Base-by-base conservation (phyloP, 495 filamentous ascomycete species). In the Opeltia flavorubescens region DNA sequence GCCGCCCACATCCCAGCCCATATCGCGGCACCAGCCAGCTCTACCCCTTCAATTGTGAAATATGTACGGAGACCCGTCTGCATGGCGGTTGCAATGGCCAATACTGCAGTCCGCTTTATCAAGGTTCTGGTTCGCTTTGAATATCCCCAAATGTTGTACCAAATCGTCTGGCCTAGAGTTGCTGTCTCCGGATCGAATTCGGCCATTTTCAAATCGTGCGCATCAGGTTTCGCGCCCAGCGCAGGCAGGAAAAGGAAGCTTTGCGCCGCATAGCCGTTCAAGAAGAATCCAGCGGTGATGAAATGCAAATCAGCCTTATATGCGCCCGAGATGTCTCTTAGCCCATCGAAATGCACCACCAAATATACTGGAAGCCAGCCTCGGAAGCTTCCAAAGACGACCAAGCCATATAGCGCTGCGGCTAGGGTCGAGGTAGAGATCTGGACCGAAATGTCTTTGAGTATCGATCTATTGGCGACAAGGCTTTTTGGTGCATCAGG, bases 201-300 rank as follows among this genome's bases (percentile, higher is more conserved):
- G 13, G 49, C 44, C 3, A 30, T 48, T 20, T 57, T 46, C 42
- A 59, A 49, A 42, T 66, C 64, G 40, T 68, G 57, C 26, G 57
- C 50, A 12, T 57, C 47, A 5, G 65, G 59, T 13, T 55, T 56
- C 20, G 63, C 67, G 3, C 72, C 72, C 2, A 72, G 66, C 11
- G 76, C 76, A 50, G 78, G 84, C 25, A 77, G 78, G 57, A 93
- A 89, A 46, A 94, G 73, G 59, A 93, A 86, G 39, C 70, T 69
- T 36, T 73, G 69, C 21, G 79, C 78, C 1, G 84, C 82, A 49
- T 73, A 68, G 7, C 87, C 87, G 21, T 75, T 66, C 2, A 76
- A 77, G n/a, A 83, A 55, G 30, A 86, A 61, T 0, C 67, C 63
- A 43, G 73, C 40, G 36, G 79, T 66, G 2, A 81, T 58, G 13